Conservation (phyloP, 768 basidiomycete genomes). For the Leccinum disarticulatum region DNA sequence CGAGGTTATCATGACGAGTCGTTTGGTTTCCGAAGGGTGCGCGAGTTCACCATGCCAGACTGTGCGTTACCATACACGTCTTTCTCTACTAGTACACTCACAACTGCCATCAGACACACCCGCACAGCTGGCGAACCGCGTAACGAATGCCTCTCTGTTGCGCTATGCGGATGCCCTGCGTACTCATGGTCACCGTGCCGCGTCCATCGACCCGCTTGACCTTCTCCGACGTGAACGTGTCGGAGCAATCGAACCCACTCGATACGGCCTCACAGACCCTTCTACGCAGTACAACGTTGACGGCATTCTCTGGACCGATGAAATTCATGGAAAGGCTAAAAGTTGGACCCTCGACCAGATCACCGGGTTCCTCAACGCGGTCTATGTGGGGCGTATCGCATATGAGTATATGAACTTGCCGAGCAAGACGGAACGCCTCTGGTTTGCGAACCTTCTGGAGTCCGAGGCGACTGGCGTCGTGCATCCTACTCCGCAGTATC, state of each 20-base stretch:
- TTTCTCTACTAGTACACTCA: slow-evolving; percentile 1
- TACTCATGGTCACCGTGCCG: slow-evolving; percentile 83
- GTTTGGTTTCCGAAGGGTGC: slow-evolving; percentile 70
- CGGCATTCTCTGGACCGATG: slow-evolving; percentile 75
- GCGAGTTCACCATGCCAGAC: slow-evolving; percentile 65
- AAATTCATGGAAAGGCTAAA: slow-evolving; percentile 26
- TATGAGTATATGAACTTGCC: slow-evolving; percentile 94
- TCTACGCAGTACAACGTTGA: slow-evolving; percentile 63
- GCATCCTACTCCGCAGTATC: slow-evolving; percentile 35
- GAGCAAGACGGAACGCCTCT: slow-evolving; percentile 79
- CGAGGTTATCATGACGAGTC: slow-evolving; percentile 73
- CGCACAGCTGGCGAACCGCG: slow-evolving; percentile 65
- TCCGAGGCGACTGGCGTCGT: slow-evolving; percentile 37
- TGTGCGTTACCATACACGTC: slow-evolving; percentile 45
- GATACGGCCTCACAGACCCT: slow-evolving; percentile 70
- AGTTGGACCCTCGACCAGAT: slow-evolving; percentile 75
- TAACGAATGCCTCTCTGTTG: slow-evolving; percentile 70
- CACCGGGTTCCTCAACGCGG: slow-evolving; percentile 59
- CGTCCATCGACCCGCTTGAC: slow-evolving; percentile 84
- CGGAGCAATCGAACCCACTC: slow-evolving; percentile 68
- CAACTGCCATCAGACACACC: slow-evolving; percentile 49
- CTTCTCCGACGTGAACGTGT: slow-evolving; percentile 81
- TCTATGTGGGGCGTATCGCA: slow-evolving; percentile 84
- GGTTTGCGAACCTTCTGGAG: slow-evolving; percentile 88
- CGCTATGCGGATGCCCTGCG: slow-evolving; percentile 89